A percentile compares a stretch with the other conserved stretches of the same genome.
Conservation (phyloP, 1,284 basidiomycete genomes). For the Ustilago tritici region DNA sequence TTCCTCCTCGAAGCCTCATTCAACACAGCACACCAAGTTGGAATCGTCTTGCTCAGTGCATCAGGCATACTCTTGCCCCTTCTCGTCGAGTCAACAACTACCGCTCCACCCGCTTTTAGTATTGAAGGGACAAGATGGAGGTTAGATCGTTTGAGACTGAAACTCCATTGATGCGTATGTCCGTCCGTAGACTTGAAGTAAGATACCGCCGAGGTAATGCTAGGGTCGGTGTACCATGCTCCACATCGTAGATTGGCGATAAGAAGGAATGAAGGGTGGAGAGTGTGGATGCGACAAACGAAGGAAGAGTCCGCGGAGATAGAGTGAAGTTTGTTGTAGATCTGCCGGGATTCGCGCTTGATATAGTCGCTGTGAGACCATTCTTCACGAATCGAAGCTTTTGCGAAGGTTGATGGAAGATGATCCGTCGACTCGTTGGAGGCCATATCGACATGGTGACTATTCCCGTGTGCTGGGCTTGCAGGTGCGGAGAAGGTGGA, state of each 20-base stretch:
- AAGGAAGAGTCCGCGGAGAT: slow-evolving; percentile 35
- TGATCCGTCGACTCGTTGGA: background rate
- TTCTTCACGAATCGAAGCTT: slow-evolving; percentile 8
- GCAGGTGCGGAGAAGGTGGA: background rate
- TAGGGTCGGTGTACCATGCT: slow-evolving; percentile 89
- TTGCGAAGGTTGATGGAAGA: background rate
- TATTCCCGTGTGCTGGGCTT: too few relatives aligned
- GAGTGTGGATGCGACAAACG: slow-evolving; percentile 17
- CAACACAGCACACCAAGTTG: slow-evolving; percentile 94
- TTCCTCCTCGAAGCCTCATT: slow-evolving; percentile 75
- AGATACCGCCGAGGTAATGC: slow-evolving; percentile 71
- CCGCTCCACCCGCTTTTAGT: slow-evolving; percentile 78
- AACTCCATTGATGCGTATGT: slow-evolving; percentile 76
- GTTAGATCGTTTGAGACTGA: slow-evolving; percentile 76
- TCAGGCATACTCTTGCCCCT: slow-evolving; percentile 95
- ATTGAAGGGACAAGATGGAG: slow-evolving; percentile 80
- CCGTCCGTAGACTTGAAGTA: slow-evolving; percentile 99
- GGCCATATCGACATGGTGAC: slow-evolving; percentile 32
- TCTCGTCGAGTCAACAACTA: slow-evolving; percentile 92
- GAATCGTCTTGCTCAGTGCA: slow-evolving; percentile 91
- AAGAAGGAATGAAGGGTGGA: slow-evolving; percentile 18
- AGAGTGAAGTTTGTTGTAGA: slow-evolving; percentile 48
- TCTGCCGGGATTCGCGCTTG: slow-evolving; percentile 48
- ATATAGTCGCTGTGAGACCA: slow-evolving; percentile 41
- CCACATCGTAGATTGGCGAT: slow-evolving; percentile 91